These are phyloP conservation scores for Rhizopus sp. DNA, from an alignment of 371 early-diverging fungal species.

Conservation along the genomic window DNA sequence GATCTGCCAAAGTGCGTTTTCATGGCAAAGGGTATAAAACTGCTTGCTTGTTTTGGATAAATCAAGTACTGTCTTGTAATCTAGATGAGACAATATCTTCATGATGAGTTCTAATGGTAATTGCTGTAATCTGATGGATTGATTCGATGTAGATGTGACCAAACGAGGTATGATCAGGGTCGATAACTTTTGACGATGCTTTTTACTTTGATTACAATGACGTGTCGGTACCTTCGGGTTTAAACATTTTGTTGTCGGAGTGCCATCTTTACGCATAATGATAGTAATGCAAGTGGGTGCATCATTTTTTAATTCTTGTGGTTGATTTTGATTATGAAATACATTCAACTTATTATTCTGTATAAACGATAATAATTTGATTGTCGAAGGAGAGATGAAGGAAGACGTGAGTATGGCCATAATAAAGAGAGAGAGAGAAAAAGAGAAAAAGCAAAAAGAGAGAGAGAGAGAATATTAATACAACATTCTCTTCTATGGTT, in stretches of 20 bases:
- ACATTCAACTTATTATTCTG: conserved; percentile 9
- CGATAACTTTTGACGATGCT: conserved; percentile 18
- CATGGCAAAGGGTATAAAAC: conserved; percentile 11
- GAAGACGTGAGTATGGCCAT: conserved; percentile 25
- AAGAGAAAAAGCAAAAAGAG: conserved; percentile 7
- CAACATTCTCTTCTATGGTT: conserved; percentile 3
- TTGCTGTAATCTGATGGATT: conserved; percentile 4
- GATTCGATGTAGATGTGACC: not conserved
- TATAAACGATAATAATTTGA: conserved; percentile 26
- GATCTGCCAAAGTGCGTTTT: conserved; percentile 19
- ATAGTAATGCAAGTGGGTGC: conserved; percentile 23
- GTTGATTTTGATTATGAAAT: conserved; percentile 1
- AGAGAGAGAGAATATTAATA: conserved; percentile 7
- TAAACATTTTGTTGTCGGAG: conserved; percentile 22
- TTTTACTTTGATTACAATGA: not conserved
- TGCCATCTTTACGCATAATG: conserved; percentile 29
- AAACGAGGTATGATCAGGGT: conserved; percentile 22
- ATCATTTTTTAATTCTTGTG: conserved; percentile 1
- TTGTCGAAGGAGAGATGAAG: conserved; percentile 20
- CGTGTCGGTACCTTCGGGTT: conserved; percentile 4
- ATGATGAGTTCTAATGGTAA: conserved; percentile 21
- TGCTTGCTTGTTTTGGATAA: conserved; percentile 22
- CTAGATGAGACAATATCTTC: conserved; percentile 15
- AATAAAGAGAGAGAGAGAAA: not conserved
- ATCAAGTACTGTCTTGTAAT: conserved; percentile 11